Evolutionary conservation across 805 yeast genomes (phyloP).

Genomic region (Huiozyma naganishii): DNA sequence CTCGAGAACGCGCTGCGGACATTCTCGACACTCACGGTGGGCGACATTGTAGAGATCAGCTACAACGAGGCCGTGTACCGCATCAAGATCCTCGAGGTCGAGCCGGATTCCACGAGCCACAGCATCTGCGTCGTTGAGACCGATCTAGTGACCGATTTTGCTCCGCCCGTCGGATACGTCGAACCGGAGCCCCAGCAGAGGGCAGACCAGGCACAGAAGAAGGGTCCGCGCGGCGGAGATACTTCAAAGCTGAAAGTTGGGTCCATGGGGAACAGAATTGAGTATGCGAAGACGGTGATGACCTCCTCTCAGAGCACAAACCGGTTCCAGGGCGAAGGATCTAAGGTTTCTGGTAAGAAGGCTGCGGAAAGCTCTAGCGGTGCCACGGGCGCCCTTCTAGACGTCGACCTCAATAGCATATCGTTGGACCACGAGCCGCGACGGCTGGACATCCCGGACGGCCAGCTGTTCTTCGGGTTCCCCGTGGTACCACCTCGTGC

Average conservation of each 20-base stretch:
- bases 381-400: too few species aligned
- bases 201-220: slow-evolving; percentile 11
- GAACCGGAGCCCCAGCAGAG: slow-evolving; percentile 47
- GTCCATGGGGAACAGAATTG: slow-evolving; percentile 57
- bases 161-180: slow-evolving; percentile 97
- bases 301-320: slow-evolving; percentile 26
- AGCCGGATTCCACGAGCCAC: slow-evolving; percentile 53
- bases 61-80: slow-evolving; percentile 73
- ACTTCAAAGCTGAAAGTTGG: slow-evolving; percentile 37
- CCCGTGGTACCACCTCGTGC: slow-evolving; percentile 46
- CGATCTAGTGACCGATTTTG: slow-evolving; percentile 93
- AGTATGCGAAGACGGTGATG: slow-evolving; percentile 49
- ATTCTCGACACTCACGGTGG: slow-evolving; percentile 76
- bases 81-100: slow-evolving; percentile 76
- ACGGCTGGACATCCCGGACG: slow-evolving; percentile 64
- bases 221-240: slow-evolving; percentile 14
- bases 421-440: slow-evolving; percentile 54
- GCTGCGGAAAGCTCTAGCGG: neutral
- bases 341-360: slow-evolving; percentile 54
- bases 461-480: slow-evolving; percentile 87
- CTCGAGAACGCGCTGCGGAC: slow-evolving; percentile 83
- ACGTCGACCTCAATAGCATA: slow-evolving; percentile 24
- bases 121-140: slow-evolving; percentile 95
- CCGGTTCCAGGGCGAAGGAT: slow-evolving; percentile 52
- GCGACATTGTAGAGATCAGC: slow-evolving; percentile 73